phyloP scores from a whole-genome alignment of 164 flowering plant species.

The Vitis rotundifolia region DNA sequence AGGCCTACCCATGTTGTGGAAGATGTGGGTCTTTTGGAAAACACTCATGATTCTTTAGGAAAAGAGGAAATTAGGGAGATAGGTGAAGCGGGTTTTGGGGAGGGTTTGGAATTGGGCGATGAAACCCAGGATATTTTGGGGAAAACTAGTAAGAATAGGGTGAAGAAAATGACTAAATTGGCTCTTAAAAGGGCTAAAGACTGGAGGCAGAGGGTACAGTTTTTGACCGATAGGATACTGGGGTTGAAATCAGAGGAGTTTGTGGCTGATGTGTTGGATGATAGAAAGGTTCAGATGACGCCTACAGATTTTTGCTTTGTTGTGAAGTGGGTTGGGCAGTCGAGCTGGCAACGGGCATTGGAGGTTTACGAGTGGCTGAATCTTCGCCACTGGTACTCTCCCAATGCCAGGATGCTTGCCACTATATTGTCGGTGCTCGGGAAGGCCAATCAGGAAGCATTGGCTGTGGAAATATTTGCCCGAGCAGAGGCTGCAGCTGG shows the following conservation, averaged over 20 bases:
- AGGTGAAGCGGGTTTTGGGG: background rate
- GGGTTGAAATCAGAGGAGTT: conserved; percentile 54
- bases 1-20: conserved; percentile 15
- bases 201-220: conserved; percentile 81
- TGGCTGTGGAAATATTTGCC: conserved; percentile 73
- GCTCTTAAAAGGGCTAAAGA: conserved; percentile 84
- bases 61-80: conserved; percentile 14
- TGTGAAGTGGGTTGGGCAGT: conserved; percentile 82
- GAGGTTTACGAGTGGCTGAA: conserved; percentile 96
- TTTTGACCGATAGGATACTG: conserved; percentile 65
- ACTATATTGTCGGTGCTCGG: conserved; percentile 82
- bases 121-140: conserved; percentile 45
- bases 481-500: conserved; percentile 54
- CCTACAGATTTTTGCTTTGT: conserved; percentile 88
- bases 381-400: conserved; percentile 79
- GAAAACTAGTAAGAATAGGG: conserved; percentile 53
- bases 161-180: conserved; percentile 79
- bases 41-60: background rate
- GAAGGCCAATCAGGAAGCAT: conserved; percentile 76
- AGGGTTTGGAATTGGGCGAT: conserved; percentile 19
- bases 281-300: conserved; percentile 73
- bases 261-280: conserved; percentile 87
- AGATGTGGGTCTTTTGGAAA: conserved; percentile 2
- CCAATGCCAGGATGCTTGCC: conserved; percentile 86
- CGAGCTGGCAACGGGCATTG: conserved; percentile 83